Base-by-base conservation (phyloP, 805 yeast genomes). In the Wickerhamiella shivajii region DNA sequence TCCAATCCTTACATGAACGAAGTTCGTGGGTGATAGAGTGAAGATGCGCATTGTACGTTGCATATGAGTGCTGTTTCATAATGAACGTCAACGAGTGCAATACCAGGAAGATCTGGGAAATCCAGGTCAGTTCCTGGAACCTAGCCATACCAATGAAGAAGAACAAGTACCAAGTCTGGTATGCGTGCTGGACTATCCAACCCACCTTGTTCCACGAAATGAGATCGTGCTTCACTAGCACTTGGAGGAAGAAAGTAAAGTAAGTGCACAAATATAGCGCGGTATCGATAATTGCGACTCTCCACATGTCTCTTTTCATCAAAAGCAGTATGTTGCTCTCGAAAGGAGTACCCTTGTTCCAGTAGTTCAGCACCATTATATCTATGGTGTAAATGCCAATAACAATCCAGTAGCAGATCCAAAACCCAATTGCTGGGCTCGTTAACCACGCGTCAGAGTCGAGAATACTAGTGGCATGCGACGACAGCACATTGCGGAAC, bases 1-100 rank as follows among this genome's bases (percentile, higher is more conserved):
- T n/a, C n/a, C n/a, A n/a, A n/a, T n/a, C n/a, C 26, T 31, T 19
- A 20, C 39, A 27, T 13, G 14, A 14, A 9, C 23, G 20, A 15
- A 41, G 27, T 22, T 39, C 41, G 6, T 21, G 12, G n/a, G 40
- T 39, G 3, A 45, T 38, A 44, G 51, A 23, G 12, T 38, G 80
- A 39, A 90, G 58, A 51, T 87, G 83, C 0, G 97, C 98, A 50
- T 85, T 85, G 59, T 74, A 90, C 49, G 79, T 84, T 2, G 81
- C 81, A 52, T 75, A 90, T 2, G 97, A 84, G 53, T 90, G 97
- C 72, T 77, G 77, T 52, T 90, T 90, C 99, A 90, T 90, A 45
- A 92, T 52, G 43, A 84, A 61, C 2, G 90, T 97, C 31, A 83
- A 61, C 8, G 84, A 71, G 51, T 90, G 98, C 33, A 90, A 60